Percentiles rank a stretch among this genome's conserved stretches.
Evolutionary conservation across 495 filamentous ascomycete genomes (phyloP).

Genomic region (Hypoxylon intermedium): DNA sequence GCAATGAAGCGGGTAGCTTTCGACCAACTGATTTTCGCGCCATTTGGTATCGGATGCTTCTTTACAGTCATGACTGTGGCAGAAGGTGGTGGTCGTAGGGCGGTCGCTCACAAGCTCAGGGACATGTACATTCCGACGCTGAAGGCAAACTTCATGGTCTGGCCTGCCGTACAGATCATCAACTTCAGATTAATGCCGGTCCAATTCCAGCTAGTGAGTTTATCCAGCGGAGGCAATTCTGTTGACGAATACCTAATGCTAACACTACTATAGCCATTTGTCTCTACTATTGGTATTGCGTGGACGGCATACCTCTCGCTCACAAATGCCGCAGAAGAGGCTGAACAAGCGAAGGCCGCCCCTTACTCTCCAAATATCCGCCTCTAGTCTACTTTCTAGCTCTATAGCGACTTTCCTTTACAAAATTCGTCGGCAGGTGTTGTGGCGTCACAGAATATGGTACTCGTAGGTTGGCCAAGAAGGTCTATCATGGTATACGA

Average conservation of each 20-base stretch:
- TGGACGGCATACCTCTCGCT: conserved; percentile 99
- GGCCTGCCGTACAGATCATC: conserved; percentile 94
- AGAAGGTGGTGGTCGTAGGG: conserved; percentile 86
- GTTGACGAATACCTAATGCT: conserved; percentile 17
- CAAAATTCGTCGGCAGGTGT: conserved; percentile 19
- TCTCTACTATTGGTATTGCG: conserved; percentile 93
- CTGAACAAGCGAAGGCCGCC: conserved; percentile 33
- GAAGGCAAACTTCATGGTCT: conserved; percentile 95
- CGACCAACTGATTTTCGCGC: conserved; percentile 96
- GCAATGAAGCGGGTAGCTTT: conserved; percentile 88
- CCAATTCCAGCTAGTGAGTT: conserved; percentile 93
- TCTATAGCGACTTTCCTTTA: background rate
- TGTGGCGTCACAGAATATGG: conserved; percentile 17
- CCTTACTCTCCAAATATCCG: conserved; percentile 43
- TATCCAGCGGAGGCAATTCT: background rate
- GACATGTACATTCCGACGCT: conserved; percentile 93
- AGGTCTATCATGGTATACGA: background rate
- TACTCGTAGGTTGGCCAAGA: conserved; percentile 1
- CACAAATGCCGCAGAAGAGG: conserved; percentile 85
- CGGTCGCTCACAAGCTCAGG: conserved; percentile 81
- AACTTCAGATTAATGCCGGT: conserved; percentile 96
- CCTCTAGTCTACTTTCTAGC: conserved; percentile 29
- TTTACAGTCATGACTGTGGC: conserved; percentile 97
- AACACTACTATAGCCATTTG: conserved; percentile 75
- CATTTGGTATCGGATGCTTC: conserved; percentile 84